Evolutionary conservation across 148 eudicot species (phyloP), one percentile per base, ranked within the genome.

Genomic region (Rhododendron ovatum): DNA sequence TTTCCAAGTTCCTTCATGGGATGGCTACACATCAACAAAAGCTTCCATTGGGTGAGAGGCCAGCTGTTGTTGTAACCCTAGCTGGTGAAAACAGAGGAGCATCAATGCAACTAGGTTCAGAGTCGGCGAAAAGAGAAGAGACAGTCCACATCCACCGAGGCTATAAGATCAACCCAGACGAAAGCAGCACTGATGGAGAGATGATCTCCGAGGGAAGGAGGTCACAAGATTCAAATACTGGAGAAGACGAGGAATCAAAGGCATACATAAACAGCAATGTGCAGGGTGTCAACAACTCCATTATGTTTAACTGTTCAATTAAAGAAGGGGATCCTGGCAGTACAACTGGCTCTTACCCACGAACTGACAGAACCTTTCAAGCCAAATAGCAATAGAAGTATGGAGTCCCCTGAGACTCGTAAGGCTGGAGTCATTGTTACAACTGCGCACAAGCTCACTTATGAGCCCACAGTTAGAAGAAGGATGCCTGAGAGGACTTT

Each of bases 21-120:
- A 90, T 86, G 80, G 88, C 93, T 73, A 57, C 84, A 37, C 84
- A 87, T 39, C 87, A 83, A n/a, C 85, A 89, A 57, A 91, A 91
- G 86, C 78, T 86, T 13, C 61, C 80, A 48, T n/a, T 83, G 53
- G 84, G 88, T 35, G 94, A 89, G n/a, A 91, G 80, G 69, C 89
- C 89, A 78, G 77, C 87, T 5, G 89, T 87, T 45, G 91, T 95
- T 9, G 90, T 95, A 51, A 95, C 94, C n/a, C 90, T 96, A 20
- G 90, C 93, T 26, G 99, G 98, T 61, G 96, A 95, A 86, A 96
- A 95, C 82, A 91, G 88, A 85, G 99, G 98, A 74, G 99, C 99
- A 43, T 83, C 88, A 47, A 93, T 95, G 98, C 91, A 89, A 57
- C 88, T 94, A 3, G 91, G 90, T 86, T 86, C 89, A 55, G 93